These are phyloP conservation scores for Chlorella sp. DNA, from an alignment of 139 green algal species.

Conservation along the genomic window DNA sequence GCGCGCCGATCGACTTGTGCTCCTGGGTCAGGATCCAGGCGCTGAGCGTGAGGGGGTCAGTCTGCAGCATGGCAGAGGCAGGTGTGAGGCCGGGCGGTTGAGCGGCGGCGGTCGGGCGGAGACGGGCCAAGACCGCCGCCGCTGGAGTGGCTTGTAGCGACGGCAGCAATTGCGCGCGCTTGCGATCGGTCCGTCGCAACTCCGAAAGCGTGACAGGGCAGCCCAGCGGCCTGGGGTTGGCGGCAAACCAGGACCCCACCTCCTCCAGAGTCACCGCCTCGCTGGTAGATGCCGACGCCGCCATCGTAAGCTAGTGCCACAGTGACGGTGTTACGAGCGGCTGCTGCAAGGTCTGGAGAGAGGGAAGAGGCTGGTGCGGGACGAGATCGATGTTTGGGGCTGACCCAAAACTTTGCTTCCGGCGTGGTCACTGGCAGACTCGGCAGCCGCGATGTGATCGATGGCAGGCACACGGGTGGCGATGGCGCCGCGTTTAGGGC, in stretches of 20 bases:
- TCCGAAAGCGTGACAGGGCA: too few species aligned
- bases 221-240: too few species aligned
- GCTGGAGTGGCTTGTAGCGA: too few species aligned
- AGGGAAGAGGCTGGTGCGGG: neutral
- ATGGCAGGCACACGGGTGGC: too few species aligned
- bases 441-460: too few species aligned
- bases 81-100: neutral
- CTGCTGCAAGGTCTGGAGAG: neutral
- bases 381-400: neutral
- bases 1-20: slow-evolving; percentile 44
- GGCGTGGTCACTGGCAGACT: too few species aligned
- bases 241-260: neutral
- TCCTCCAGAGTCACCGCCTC: neutral
- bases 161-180: too few species aligned
- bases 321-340: too few species aligned
- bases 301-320: neutral
- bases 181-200: too few species aligned
- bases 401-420: neutral
- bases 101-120: neutral
- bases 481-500: too few species aligned
- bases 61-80: slow-evolving; percentile 25
- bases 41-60: slow-evolving; percentile 54
- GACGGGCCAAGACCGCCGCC: too few species aligned
- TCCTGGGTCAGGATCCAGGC: slow-evolving; percentile 57
- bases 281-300: neutral